A percentile compares a stretch with the other conserved stretches of the same genome.
Evolutionary conservation across 768 basidiomycete species (phyloP).

Genomic region (Mycena alexandri): DNA sequence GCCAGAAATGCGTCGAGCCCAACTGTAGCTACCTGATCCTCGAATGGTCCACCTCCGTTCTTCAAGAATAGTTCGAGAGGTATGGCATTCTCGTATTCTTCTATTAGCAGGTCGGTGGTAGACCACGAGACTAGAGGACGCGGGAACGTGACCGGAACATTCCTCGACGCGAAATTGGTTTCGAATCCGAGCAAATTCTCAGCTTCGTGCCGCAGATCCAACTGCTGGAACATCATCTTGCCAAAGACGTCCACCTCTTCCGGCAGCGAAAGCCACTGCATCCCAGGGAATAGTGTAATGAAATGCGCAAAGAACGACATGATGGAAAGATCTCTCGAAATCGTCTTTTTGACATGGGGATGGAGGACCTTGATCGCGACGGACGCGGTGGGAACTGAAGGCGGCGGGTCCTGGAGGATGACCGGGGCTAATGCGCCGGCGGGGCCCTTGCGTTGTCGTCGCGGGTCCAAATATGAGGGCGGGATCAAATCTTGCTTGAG

Average conservation of each 20-base stretch:
- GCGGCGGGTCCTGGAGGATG: conserved; percentile 74
- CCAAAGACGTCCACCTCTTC: conserved; percentile 97
- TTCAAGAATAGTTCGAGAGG: conserved; percentile 89
- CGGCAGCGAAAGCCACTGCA: conserved; percentile 96
- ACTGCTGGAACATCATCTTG: conserved; percentile 94
- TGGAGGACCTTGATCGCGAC: conserved; percentile 98
- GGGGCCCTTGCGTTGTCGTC: conserved; percentile 65
- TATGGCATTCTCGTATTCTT: conserved; percentile 93
- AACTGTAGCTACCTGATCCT: conserved; percentile 89
- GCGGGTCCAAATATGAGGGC: conserved; percentile 84
- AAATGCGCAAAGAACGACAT: conserved; percentile 92
- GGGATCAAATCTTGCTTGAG: conserved; percentile 89
- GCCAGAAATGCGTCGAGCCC: conserved; percentile 97
- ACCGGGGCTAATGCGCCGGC: conserved; percentile 62
- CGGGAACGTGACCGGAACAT: conserved; percentile 90
- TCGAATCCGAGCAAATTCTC: conserved; percentile 90
- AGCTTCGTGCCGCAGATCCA: conserved; percentile 92
- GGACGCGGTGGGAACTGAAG: conserved; percentile 82
- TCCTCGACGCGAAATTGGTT: conserved; percentile 83
- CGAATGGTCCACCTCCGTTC: conserved; percentile 94
- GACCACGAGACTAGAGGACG: conserved; percentile 86
- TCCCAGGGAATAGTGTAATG: conserved; percentile 87
- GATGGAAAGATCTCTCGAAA: conserved; percentile 91
- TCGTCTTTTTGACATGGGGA: conserved; percentile 84
- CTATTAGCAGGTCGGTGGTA: conserved; percentile 86